Conservation (phyloP, 2,329 filamentous ascomycete genomes). For the Hypoxylon sp. region DNA sequence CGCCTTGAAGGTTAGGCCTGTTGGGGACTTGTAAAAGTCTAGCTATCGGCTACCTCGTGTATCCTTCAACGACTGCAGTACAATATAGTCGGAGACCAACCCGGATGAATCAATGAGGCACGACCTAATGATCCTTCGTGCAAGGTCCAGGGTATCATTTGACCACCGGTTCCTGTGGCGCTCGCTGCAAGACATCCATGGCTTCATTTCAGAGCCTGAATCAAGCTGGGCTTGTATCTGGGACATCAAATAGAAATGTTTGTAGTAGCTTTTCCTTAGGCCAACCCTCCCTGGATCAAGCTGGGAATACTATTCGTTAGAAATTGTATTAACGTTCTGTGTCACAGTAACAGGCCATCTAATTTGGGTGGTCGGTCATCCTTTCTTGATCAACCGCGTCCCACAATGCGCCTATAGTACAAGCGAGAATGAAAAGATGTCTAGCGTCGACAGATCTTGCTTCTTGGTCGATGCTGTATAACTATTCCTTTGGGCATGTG, state of each 20-base stretch:
- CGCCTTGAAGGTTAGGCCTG: conserved; percentile 4
- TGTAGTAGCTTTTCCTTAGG: conserved; percentile 8
- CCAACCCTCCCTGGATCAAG: neutral
- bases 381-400: conserved; percentile 25
- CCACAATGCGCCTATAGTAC: conserved; percentile 6
- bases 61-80: conserved; percentile 19
- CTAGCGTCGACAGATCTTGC: conserved; percentile 26
- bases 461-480: conserved; percentile 19
- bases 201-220: conserved; percentile 22
- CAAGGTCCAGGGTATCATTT: conserved; percentile 27
- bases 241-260: conserved; percentile 8
- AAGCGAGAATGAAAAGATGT: conserved; percentile 18
- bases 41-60: conserved; percentile 11
- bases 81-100: conserved; percentile 10
- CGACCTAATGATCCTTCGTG: conserved; percentile 3
- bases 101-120: conserved; percentile 13
- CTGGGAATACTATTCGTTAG: conserved; percentile 2
- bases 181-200: conserved; percentile 31
- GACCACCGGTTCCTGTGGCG: conserved; percentile 31
- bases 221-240: conserved; percentile 24
- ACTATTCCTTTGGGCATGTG: conserved; percentile 47
- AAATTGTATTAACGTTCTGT: conserved; percentile 1
- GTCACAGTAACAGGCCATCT: neutral
- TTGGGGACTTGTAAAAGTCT: conserved; percentile 17
- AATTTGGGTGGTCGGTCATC: conserved; percentile 14